These are phyloP conservation scores for Suillus fuscotomentosus DNA, from an alignment of 768 basidiomycete genomes.

Conservation along the genomic window DNA sequence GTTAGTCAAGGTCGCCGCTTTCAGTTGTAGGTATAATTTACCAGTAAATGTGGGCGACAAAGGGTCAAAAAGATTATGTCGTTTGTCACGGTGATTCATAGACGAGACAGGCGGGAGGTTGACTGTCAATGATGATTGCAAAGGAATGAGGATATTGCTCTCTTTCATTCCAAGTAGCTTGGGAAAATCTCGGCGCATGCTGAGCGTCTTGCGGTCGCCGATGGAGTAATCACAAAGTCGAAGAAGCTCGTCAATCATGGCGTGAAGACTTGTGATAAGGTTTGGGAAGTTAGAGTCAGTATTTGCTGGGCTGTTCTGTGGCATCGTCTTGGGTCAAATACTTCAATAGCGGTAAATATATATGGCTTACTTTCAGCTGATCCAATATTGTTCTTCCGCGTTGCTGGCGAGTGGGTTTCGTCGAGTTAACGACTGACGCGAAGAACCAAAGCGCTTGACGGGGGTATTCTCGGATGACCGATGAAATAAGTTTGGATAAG, in stretches of 20 bases:
- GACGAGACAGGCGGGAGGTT: slow-evolving; percentile 76
- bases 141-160: slow-evolving; percentile 77
- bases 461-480: slow-evolving; percentile 80
- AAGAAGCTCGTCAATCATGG: slow-evolving; percentile 72
- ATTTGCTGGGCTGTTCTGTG: slow-evolving; percentile 47
- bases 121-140: slow-evolving; percentile 91
- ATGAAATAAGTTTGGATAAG: slow-evolving; percentile 64
- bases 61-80: slow-evolving; percentile 78
- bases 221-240: slow-evolving; percentile 59
- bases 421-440: slow-evolving; percentile 84
- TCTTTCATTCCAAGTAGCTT: slow-evolving; percentile 54
- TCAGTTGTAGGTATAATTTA: slow-evolving; percentile 33
- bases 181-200: slow-evolving; percentile 52
- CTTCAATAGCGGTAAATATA: background rate
- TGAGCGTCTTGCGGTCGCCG: slow-evolving; percentile 34
- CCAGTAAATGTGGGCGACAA: slow-evolving; percentile 76
- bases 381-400: slow-evolving; percentile 62
- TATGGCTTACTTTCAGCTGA: slow-evolving; percentile 50
- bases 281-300: slow-evolving; percentile 38
- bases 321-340: background rate
- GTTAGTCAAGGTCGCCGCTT: background rate
- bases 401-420: slow-evolving; percentile 53
- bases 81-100: slow-evolving; percentile 29
- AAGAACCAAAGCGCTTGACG: slow-evolving; percentile 94
- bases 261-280: slow-evolving; percentile 52